These are phyloP conservation scores for Schrenkiella parvula DNA, from an alignment of 345 rosid species.

Conservation along the genomic window DNA sequence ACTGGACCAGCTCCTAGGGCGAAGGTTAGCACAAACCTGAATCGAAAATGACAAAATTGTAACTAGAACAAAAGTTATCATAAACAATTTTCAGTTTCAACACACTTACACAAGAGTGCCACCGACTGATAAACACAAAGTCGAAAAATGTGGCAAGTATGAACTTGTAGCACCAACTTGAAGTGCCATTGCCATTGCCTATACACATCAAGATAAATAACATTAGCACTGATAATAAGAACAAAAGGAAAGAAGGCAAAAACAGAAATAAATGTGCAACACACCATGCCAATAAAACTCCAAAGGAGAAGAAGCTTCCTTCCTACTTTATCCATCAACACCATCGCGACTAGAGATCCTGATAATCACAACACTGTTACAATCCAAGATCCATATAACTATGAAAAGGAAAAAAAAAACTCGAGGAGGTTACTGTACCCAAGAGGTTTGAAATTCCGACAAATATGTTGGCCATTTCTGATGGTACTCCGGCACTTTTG, in stretches of 20 bases:
- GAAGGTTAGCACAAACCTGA: slow-evolving; percentile 90
- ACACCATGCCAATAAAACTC: slow-evolving; percentile 86
- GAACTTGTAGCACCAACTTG: slow-evolving; percentile 74
- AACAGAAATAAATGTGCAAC: slow-evolving; percentile 2
- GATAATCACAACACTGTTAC: not conserved
- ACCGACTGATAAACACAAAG: slow-evolving; percentile 74
- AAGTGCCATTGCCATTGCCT: slow-evolving; percentile 81
- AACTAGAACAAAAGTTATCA: not conserved
- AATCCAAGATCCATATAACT: not conserved
- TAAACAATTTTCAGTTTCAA: not conserved
- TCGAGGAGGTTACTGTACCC: slow-evolving; percentile 40
- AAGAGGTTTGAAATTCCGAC: slow-evolving; percentile 76
- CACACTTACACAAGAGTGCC: slow-evolving; percentile 78
- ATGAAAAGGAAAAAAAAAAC: not conserved
- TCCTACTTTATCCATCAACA: slow-evolving; percentile 91
- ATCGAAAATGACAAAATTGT: not conserved
- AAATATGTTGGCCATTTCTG: slow-evolving; percentile 65
- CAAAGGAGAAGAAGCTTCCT: slow-evolving; percentile 69
- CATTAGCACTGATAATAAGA: not conserved
- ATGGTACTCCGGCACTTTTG: slow-evolving; percentile 89
- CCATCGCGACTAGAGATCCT: slow-evolving; percentile 89
- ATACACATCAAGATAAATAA: slow-evolving; percentile 13
- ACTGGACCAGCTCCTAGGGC: slow-evolving; percentile 99
- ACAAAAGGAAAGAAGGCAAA: not conserved
- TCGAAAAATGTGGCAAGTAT: slow-evolving; percentile 38